Evolutionary conservation across 495 filamentous ascomycete species (phyloP).

Genomic region (Xylaria intraflava): DNA sequence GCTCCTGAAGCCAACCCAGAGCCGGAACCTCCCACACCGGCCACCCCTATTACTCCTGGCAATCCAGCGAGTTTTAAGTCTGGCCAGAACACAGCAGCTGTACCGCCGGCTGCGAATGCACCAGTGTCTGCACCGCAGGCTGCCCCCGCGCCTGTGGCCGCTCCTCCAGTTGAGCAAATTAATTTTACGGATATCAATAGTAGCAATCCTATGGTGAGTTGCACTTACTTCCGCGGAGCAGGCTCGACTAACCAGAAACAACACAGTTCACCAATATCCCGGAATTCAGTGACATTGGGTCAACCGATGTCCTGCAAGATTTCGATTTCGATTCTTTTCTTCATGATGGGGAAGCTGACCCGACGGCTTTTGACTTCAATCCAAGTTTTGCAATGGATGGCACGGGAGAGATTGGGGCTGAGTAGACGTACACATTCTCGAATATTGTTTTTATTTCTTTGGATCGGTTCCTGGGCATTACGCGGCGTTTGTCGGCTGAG

Average conservation of each 20-base stretch:
- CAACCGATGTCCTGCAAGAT: slow-evolving; percentile 66
- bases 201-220: slow-evolving; percentile 31
- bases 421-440: slow-evolving; percentile 29
- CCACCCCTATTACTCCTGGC: slow-evolving; percentile 81
- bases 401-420: slow-evolving; percentile 41
- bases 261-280: slow-evolving; percentile 31
- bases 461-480: slow-evolving; percentile 21
- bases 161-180: slow-evolving; percentile 39
- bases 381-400: slow-evolving; percentile 38
- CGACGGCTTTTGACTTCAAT: slow-evolving; percentile 40
- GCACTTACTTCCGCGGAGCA: background rate
- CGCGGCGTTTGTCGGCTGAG: slow-evolving; percentile 27
- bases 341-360: slow-evolving; percentile 40
- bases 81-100: slow-evolving; percentile 45
- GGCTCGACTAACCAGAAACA: background rate
- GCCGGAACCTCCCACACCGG: slow-evolving; percentile 69
- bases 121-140: slow-evolving; percentile 36
- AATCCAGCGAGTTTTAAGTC: slow-evolving; percentile 59
- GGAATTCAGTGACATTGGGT: slow-evolving; percentile 57
- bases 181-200: slow-evolving; percentile 29
- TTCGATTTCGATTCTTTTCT: slow-evolving; percentile 98
- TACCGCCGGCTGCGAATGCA: slow-evolving; percentile 40
- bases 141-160: slow-evolving; percentile 43
- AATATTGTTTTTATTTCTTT: slow-evolving; percentile 10
- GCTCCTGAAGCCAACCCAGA: slow-evolving; percentile 65